Conservation (phyloP, 2,329 filamentous ascomycete species). For the Alternaria ethzedia region DNA sequence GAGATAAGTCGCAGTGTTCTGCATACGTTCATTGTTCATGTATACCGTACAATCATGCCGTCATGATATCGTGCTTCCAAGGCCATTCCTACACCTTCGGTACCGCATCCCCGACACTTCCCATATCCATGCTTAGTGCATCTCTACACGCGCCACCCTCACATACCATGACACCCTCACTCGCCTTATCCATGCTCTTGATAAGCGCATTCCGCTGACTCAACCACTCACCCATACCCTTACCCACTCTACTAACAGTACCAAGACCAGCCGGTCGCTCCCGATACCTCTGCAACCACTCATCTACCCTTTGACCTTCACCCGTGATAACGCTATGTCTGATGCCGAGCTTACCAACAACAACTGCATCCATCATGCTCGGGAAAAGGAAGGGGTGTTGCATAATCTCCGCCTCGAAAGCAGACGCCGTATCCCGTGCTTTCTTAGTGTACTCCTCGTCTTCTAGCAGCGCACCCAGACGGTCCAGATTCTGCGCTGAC, state of each 20-base stretch:
- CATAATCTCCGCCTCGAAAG: conserved; percentile 89
- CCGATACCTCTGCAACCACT: conserved; percentile 51
- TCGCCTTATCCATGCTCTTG: conserved; percentile 49
- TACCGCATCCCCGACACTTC: conserved; percentile 33
- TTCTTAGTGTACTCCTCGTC: conserved; percentile 68
- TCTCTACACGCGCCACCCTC: conserved; percentile 53
- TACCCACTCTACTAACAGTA: conserved; percentile 46
- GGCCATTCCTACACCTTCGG: background rate
- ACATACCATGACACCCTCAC: conserved; percentile 47
- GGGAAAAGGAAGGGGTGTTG: conserved; percentile 94
- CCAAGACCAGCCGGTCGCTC: conserved; percentile 46
- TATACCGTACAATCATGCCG: background rate
- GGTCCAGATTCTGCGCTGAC: conserved; percentile 85
- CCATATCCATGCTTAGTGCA: conserved; percentile 44
- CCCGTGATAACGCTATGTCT: conserved; percentile 64
- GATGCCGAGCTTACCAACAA: conserved; percentile 74
- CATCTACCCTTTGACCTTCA: conserved; percentile 51
- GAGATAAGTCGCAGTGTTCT: too few relatives aligned
- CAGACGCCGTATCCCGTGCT: conserved; percentile 76
- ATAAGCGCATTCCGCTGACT: conserved; percentile 57
- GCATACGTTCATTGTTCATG: background rate
- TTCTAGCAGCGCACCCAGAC: conserved; percentile 73
- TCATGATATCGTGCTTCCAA: background rate
- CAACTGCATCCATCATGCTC: conserved; percentile 76
- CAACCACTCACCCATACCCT: conserved; percentile 54